Percentiles rank a stretch among this genome's conserved stretches.
Evolutionary conservation across 371 early-diverging fungal genomes (phyloP).

Genomic region (Apophysomyces trapeziformis): DNA sequence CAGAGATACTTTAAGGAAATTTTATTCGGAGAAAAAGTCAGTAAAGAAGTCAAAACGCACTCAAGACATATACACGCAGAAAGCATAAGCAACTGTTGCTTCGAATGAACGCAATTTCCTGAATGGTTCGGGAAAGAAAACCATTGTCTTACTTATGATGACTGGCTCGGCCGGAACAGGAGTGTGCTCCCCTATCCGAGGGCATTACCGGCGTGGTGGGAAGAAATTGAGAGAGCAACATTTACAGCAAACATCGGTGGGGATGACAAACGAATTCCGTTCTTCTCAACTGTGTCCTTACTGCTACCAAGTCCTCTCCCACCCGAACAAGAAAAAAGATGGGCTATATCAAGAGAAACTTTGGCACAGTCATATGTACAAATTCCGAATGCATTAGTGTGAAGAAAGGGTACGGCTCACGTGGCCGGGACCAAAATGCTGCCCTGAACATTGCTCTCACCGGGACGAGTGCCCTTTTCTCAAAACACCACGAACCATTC

Average conservation of each 20-base stretch:
- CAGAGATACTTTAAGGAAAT: not conserved
- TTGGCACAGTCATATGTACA: not conserved
- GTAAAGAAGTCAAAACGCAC: not conserved
- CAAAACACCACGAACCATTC: not conserved
- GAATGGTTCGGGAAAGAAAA: not conserved
- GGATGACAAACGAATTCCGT: not conserved
- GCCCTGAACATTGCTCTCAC: not conserved
- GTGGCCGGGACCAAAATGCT: not conserved
- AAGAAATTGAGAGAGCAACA: not conserved
- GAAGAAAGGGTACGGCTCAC: too few species aligned
- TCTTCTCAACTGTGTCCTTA: conserved; percentile 1
- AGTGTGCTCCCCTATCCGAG: not conserved
- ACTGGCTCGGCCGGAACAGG: not conserved
- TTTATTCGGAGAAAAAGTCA: not conserved
- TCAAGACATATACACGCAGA: not conserved
- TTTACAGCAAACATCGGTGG: not conserved
- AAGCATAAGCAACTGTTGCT: not conserved
- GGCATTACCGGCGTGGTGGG: not conserved
- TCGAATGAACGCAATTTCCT: not conserved
- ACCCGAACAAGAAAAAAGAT: conserved; percentile 4
- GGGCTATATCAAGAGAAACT: too few species aligned
- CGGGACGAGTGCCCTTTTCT: not conserved
- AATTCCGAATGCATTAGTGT: not conserved
- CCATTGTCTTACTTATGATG: not conserved
- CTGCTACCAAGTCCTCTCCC: not conserved